Evolutionary conservation across 2,329 filamentous ascomycete species (phyloP), one percentile per base, ranked within the genome.

Genomic region (Penicillium sp.): DNA sequence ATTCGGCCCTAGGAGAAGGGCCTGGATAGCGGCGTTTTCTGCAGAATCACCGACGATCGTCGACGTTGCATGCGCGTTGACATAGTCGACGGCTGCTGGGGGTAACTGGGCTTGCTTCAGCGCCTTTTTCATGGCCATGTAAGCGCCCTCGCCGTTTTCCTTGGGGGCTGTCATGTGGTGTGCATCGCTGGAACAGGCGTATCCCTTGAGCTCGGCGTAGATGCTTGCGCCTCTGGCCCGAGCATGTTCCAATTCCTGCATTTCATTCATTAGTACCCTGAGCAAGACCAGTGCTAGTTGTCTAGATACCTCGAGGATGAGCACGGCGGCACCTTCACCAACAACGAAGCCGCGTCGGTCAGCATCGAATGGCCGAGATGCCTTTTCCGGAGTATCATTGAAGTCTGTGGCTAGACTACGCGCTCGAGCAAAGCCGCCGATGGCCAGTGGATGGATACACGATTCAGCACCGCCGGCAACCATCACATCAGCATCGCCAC

Each of bases 41-140:
- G 93, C 91, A 18, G 80, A 78, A 70, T 98, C 93, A 0, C 93
- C 93, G 2, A 97, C 77, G 6, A 77, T 68, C 0, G 91, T 98
- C 18, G 87, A 87, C 1, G 93, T 98, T 0, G 91, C 93, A 64
- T 98, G 93, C 1, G 93, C 93, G 62, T 97, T 98, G 63, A 98
- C 80, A 66, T 98, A 98, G 66, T 90, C 87, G 4, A 98, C 82
- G 32, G 82, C 72, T 0, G 70, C 69, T 0, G 93, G 90, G 42
- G 75, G 75, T 29, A 95, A 62, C 0, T 76, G 70, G 0, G 89
- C 89, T 61, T 87, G 80, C 58, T 77, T 82, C 49, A 98, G 70
- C 0, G 91, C 90, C 55, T 81, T 81, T 64, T 79, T 85, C 93
- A 98, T 98, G 3, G 91, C 86, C 38, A 87, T 74, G 24, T 82